Conservation (phyloP, 148 eudicot genomes). For the Rhododendron vialii region DNA sequence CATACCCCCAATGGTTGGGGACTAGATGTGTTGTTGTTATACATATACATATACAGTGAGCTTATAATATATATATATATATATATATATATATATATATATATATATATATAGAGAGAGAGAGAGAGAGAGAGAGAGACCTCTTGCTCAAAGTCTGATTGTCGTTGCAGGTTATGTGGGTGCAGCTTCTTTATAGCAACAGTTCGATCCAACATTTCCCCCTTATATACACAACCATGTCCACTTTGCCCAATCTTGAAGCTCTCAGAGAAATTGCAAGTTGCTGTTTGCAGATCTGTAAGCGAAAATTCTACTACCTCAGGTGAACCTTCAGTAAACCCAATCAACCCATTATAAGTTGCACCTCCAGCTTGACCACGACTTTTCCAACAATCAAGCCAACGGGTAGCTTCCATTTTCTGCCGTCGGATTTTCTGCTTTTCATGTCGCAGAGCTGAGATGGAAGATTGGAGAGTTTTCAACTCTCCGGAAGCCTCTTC, state of each 20-base stretch:
- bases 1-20: too few species aligned
- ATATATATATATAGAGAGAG: not conserved
- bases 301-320: conserved; percentile 55
- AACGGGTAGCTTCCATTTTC: conserved; percentile 54
- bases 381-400: conserved; percentile 76
- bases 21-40: too few species aligned
- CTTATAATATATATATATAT: too few species aligned
- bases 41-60: too few species aligned
- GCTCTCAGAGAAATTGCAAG: conserved; percentile 76
- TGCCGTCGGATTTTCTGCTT: conserved; percentile 55
- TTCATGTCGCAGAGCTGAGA: conserved; percentile 46
- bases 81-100: too few species aligned
- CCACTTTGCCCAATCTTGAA: conserved; percentile 65
- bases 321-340: conserved; percentile 32
- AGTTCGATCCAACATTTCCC: conserved; percentile 66
- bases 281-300: conserved; percentile 68
- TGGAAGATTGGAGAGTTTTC: conserved; percentile 49
- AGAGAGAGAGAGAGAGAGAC: conserved; percentile 27
- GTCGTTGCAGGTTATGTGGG: conserved; percentile 50
- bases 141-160: conserved; percentile 60
- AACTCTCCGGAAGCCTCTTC: conserved; percentile 64
- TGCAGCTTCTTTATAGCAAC: conserved; percentile 65
- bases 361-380: conserved; percentile 32
- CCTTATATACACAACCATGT: conserved; percentile 65
- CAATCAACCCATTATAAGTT: conserved; percentile 20